Percentiles rank a stretch among this genome's conserved stretches.
phyloP scores from a whole-genome alignment of 805 yeast genomes.

The Kregervanrija pseudodelftensis region DNA sequence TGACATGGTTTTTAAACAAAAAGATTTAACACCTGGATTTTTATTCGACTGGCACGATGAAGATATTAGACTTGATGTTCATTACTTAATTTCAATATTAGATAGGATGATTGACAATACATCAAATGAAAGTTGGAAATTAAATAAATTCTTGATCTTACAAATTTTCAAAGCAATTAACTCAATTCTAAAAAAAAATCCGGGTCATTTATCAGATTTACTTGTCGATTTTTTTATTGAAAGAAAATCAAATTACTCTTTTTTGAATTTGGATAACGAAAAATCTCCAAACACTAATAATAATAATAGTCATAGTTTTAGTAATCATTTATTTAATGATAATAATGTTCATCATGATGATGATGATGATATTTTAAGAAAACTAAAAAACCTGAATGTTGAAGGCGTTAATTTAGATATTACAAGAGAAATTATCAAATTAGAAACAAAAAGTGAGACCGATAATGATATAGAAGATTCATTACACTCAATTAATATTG shows the following conservation, averaged over 20 bases:
- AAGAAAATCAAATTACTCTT: conserved; percentile 5
- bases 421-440: no score
- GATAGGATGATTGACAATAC: conserved; percentile 18
- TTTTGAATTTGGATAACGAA: no score
- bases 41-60: conserved; percentile 12
- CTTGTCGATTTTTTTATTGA: conserved; percentile 12
- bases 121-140: conserved; percentile 15
- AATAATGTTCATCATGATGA: neutral
- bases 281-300: neutral
- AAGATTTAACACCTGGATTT: conserved; percentile 8
- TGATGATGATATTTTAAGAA: neutral
- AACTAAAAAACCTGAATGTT: neutral
- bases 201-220: conserved; percentile 4
- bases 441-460: no score
- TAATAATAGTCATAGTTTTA: no score
- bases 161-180: conserved; percentile 23
- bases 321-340: neutral
- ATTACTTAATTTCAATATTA: conserved; percentile 15
- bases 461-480: neutral
- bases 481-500: conserved; percentile 1
- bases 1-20: conserved; percentile 1
- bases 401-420: neutral
- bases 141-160: conserved; percentile 16
- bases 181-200: conserved; percentile 15
- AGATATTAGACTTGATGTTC: conserved; percentile 16